Base-by-base conservation (phyloP, 345 rosid genomes). In the Salix suchowensis region DNA sequence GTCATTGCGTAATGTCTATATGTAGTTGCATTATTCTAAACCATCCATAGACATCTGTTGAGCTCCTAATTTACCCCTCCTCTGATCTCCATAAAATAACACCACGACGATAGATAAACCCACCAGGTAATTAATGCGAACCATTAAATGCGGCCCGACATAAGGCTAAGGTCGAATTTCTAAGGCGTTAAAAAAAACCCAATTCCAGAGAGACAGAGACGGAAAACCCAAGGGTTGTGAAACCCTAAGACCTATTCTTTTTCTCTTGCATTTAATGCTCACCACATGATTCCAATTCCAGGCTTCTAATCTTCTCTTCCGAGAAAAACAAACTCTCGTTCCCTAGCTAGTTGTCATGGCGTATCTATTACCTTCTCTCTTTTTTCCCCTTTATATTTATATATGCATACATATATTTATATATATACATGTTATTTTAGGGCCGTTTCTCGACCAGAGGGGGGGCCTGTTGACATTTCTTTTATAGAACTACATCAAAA, bases 281-380 rank as follows among this genome's bases (percentile, higher is more conserved):
- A 79, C 81, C 91, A 89, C 89, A 86, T 86, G 89, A 87, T 83
- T 87, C 89, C 88, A 88, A 82, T 83, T 86, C 89, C 88, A 88
- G 81, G 86, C 86, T 85, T 82, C 79, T 84, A 84, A 84, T 82
- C 88, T 82, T 81, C 76, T 77, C 71, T 81, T 85, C 86, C 87
- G 79, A 79, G 76, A 32, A 78, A 71, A 76, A 58, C 78, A 69
- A 83, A 79, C 44, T 65, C 85, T 78, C 65, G 66, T 78, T 84
- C 83, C 79, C 85, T 81, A 52, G 84, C 85, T 81, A 52, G 84
- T 82, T 87, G 83, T 80, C 87, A 62, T 81, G 66, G 52, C 46
- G 62, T 73, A 71, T 65, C 12, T 14, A 58, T 55, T 44, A 72
- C 2, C 4, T 13, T n/a, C 7, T 7, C 7, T 13, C 37, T 32